Evolutionary conservation across 345 rosid species (phyloP), one percentile per base, ranked within the genome.

Genomic region (Boechera divaricarpa): DNA sequence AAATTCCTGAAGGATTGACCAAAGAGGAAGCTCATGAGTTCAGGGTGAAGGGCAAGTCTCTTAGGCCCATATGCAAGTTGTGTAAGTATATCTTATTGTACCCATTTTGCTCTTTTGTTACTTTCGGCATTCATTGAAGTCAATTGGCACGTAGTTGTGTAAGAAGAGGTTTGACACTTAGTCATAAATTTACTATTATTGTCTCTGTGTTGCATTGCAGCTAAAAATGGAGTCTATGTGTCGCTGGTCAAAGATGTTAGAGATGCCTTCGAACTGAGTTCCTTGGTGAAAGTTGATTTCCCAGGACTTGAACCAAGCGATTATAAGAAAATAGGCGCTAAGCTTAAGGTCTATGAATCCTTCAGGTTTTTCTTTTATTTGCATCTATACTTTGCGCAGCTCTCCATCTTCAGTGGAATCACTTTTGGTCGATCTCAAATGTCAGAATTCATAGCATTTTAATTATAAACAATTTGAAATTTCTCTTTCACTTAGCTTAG

Each of bases 271-370:
- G 98, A 94, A 86, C 90, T 86, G 82, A 84, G 97, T 83, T 78
- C 82, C 2, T 82, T 94, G 82, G 98, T 83, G 83, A 94, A 87
- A 90, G 73, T 94, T 9, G 85, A 94, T 61, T 92, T 97, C 86
- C 70, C 67, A 69, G 98, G 92, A 38, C 70, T 94, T 91, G 85
- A 91, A 62, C 87, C 93, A 44, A 87, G 89, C 69, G 97, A 94
- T 70, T 90, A 92, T 85, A 94, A 92, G 87, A 94, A 92, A 76
- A 75, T 94, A 70, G 97, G 97, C 71, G 97, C 98, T 69, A 94
- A 90, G 83, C 97, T 94, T 69, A 94, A 86, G 97, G 97, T 91
- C 67, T 36, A 38, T 70, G 24, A 44, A 41, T 38, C 54, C 36
- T 67, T 56, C 12, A 69, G 44, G 56, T 32, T 39, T 45, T 31